Evolutionary conservation across 768 basidiomycete species (phyloP), one percentile per base, ranked within the genome.

Genomic region (Astraeus odoratus): DNA sequence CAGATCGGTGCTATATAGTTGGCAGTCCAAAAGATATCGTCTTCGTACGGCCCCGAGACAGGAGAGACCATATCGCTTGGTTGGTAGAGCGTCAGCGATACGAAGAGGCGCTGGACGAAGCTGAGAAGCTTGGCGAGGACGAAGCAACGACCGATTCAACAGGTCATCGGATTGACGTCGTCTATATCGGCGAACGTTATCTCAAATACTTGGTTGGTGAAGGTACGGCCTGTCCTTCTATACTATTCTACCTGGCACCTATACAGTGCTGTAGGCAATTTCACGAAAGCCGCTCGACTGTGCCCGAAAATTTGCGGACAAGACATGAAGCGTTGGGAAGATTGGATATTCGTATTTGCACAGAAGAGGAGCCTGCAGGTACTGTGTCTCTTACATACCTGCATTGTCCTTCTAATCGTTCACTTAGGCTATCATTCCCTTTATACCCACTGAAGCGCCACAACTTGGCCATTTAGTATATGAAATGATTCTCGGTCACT

Each of bases 401-500:
- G 40, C 27, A 22, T n/a, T 12, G 38, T 7, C 34, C 25, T 16
- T 39, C 38, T 44, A 24, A 39, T 24, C 46, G 35, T 15, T 47
- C 33, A 43, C 26, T 5, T 52, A 95, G 90, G 73, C 78, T 5
- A 87, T 97, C 47, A 92, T 96, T 29, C 94, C 94, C 0, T 84
- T 78, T 55, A 78, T 97, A 0, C 96, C 96, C 0, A 93, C 85
- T 1, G 76, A 83, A 31, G 67, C 78, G 4, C 95, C 94, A 0
- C 81, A 81, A 42, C 74, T 98, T 9, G 80, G 83, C 29, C 81
- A 82, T 53, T 59, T 93, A 23, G 87, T 95, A 3, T 99, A 98
- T 62, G 94, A 95, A 62, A 91, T 97, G 86, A 81, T 98, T 35
- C 74, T 99, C 6, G 91, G 81, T 0, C 78, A 96, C 60, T 87